These are phyloP conservation scores for Leccinum angustisporum DNA, from an alignment of 1,284 basidiomycete genomes.

Conservation along the genomic window DNA sequence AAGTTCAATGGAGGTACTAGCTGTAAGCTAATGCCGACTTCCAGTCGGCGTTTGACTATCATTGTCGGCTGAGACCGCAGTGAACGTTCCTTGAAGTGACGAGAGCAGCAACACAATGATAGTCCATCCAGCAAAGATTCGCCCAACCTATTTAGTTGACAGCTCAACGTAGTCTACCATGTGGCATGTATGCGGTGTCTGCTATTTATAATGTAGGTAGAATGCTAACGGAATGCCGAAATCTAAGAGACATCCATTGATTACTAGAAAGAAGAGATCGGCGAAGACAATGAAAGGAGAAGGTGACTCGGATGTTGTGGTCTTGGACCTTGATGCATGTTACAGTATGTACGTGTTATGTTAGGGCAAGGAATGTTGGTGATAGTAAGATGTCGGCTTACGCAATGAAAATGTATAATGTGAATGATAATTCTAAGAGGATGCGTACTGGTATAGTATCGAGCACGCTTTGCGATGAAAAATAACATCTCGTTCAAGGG, in stretches of 20 bases:
- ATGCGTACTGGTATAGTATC: not conserved
- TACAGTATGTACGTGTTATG: not conserved
- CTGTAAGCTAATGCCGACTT: too few relatives aligned
- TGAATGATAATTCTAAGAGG: not conserved
- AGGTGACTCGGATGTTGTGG: too few relatives aligned
- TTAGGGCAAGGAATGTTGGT: not conserved
- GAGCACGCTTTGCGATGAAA: not conserved
- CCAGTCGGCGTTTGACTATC: too few relatives aligned
- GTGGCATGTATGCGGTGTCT: too few relatives aligned
- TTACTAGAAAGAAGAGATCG: not conserved
- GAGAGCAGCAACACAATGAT: too few relatives aligned
- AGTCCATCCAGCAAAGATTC: too few relatives aligned
- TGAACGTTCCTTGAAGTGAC: too few relatives aligned
- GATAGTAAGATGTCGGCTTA: not conserved
- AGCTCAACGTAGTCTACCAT: too few relatives aligned
- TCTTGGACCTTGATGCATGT: not conserved
- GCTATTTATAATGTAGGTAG: not conserved
- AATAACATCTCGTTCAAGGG: not conserved
- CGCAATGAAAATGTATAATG: not conserved
- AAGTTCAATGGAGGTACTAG: too few relatives aligned
- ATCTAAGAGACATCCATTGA: not conserved
- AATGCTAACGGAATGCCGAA: not conserved
- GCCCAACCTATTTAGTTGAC: too few relatives aligned
- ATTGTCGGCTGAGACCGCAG: too few relatives aligned
- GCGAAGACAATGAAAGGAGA: not conserved